Evolutionary conservation across 169 alveolate genomes (phyloP), one percentile per base, ranked within the genome.

Genomic region (Eimeria falciformis): DNA sequence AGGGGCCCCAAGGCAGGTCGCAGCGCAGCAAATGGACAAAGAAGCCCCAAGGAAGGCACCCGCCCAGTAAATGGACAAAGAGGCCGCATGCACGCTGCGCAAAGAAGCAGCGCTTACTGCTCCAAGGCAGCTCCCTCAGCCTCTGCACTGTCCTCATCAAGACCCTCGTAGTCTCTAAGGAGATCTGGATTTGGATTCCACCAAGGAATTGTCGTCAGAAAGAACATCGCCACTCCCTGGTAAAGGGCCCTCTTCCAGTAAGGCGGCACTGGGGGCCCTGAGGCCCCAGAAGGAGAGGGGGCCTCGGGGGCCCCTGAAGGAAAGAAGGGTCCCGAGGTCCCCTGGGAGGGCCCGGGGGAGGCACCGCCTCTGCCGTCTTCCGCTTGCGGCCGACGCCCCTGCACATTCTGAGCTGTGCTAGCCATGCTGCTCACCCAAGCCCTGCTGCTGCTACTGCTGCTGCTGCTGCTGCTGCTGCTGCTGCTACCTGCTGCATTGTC

Each of bases 171-270:
- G 12, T 37, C 73, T n/a, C 9, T 25, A 14, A 86, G 86, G 17
- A 25, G 68, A 21, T n/a, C 73, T 5, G 92, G 92, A 56, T 86
- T 62, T 14, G 92, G 92, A 66, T 86, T 86, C 92, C 92, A 86
- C 40, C 50, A 86, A 0, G 92, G 92, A 50, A 86, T 29, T 29
- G 71, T 58, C 11, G 92, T 86, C 21, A 86, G 56, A 27, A 86
- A 65, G 25, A 86, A 86, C 92, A 86, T 86, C 21, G 58, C 85
- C n/a, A 86, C 77, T 12, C 88, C 85, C 23, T 86, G 85, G 43
- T 86, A 86, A n/a, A 86, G 23, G 56, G 56, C 85, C 33, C 86
- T 62, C 46, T 86, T 43, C 46, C 43, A 43, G 53, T 82, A 82
- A 5, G 91, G 29, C 25, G 79, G 91, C 33, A 46, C 21, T 9